Percentiles rank a stretch among this genome's conserved stretches.
phyloP scores from a whole-genome alignment of 2,329 filamentous ascomycete genomes.

The Blastomyces emzantsi region DNA sequence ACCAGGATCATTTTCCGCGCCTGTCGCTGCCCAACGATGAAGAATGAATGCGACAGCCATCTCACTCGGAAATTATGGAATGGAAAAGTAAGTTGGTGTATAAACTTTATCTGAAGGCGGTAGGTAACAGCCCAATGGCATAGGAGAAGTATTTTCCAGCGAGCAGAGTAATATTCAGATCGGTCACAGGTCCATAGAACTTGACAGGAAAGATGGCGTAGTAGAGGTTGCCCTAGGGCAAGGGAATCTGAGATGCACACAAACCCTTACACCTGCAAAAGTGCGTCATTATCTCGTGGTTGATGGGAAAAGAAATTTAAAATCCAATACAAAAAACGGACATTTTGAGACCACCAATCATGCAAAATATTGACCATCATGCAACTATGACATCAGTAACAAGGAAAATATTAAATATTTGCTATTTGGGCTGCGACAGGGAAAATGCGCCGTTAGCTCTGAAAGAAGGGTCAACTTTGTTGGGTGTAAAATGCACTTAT shows the following conservation, averaged over 20 bases:
- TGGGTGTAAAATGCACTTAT: neutral
- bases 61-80: neutral
- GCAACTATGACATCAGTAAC: slow-evolving; percentile 1
- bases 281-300: neutral
- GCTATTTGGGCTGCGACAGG: neutral
- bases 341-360: neutral
- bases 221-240: neutral
- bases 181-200: neutral
- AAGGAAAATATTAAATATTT: neutral
- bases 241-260: neutral
- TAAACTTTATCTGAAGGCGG: neutral
- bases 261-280: neutral
- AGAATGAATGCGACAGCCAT: neutral
- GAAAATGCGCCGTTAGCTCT: neutral
- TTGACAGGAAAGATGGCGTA: neutral
- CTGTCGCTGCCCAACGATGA: neutral
- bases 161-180: neutral
- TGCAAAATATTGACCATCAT: neutral
- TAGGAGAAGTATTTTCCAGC: neutral
- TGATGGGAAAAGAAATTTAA: neutral
- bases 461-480: neutral
- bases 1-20: neutral
- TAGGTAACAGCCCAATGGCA: neutral
- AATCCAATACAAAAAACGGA: neutral
- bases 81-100: neutral